Evolutionary conservation across 139 green algal genomes (phyloP).

Genomic region (Picochlorum sp.): DNA sequence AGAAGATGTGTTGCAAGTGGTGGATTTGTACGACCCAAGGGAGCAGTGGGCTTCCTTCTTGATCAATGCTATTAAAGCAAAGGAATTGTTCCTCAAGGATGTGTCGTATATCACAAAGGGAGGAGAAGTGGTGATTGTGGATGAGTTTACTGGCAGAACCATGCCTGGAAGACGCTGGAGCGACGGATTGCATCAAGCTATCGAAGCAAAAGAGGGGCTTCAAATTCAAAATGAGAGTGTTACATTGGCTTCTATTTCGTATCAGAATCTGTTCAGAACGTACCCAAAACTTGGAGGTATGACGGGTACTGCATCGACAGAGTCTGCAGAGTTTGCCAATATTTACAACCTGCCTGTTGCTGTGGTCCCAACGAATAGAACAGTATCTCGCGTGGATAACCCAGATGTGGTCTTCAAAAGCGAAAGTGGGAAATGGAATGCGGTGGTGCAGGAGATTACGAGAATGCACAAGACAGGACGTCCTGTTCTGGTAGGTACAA

Average conservation of each 20-base stretch:
- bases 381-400: slow-evolving; percentile 61
- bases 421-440: slow-evolving; percentile 75
- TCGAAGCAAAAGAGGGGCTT: slow-evolving; percentile 97
- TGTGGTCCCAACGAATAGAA: slow-evolving; percentile 67
- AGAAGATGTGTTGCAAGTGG: slow-evolving; percentile 85
- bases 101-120: slow-evolving; percentile 93
- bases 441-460: slow-evolving; percentile 72
- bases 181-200: slow-evolving; percentile 89
- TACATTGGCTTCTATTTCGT: slow-evolving; percentile 90
- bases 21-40: slow-evolving; percentile 92
- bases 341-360: slow-evolving; percentile 94
- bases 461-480: slow-evolving; percentile 85
- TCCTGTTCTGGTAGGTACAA: slow-evolving; percentile 90
- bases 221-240: slow-evolving; percentile 93
- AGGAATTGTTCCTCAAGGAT: slow-evolving; percentile 87
- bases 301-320: slow-evolving; percentile 89
- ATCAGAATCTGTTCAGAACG: slow-evolving; percentile 84
- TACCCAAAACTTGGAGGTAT: slow-evolving; percentile 77
- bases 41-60: slow-evolving; percentile 93
- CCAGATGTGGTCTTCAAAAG: slow-evolving; percentile 89
- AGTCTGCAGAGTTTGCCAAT: slow-evolving; percentile 87
- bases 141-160: slow-evolving; percentile 95
- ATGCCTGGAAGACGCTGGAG: slow-evolving; percentile 88
- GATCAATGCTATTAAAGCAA: slow-evolving; percentile 97
- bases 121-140: slow-evolving; percentile 93